These are phyloP conservation scores for Pachyrhizus erosus DNA, from an alignment of 306 rosid genomes.

Conservation along the genomic window DNA sequence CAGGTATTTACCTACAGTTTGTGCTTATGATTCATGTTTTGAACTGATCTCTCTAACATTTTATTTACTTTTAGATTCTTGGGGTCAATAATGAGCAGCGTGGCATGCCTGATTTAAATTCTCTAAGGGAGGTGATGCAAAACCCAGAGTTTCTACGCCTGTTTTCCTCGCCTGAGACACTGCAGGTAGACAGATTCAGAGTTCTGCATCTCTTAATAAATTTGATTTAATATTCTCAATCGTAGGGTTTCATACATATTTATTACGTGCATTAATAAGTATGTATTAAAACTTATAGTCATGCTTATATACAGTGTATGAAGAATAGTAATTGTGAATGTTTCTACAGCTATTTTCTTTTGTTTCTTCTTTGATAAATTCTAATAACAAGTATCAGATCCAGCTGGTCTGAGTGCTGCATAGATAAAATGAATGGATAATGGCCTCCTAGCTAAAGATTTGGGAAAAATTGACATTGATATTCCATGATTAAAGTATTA, in stretches of 20 bases:
- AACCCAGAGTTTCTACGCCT: constrained; percentile 81
- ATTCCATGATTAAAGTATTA: constrained; percentile 3
- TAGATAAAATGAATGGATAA: constrained; percentile 22
- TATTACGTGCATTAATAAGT: background rate
- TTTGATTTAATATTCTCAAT: constrained; percentile 18
- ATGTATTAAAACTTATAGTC: constrained; percentile 14
- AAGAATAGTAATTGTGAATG: constrained; percentile 18
- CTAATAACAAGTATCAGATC: background rate
- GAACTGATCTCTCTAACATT: constrained; percentile 38
- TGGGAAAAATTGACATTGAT: background rate
- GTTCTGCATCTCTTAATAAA: constrained; percentile 32
- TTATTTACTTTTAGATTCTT: constrained; percentile 57
- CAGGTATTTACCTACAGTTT: constrained; percentile 56
- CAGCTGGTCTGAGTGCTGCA: background rate
- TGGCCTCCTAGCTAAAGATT: constrained; percentile 28
- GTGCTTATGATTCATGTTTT: constrained; percentile 23
- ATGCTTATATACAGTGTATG: constrained; percentile 1
- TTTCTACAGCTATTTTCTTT: background rate
- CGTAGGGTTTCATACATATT: background rate
- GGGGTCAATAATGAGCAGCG: constrained; percentile 70
- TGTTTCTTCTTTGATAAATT: constrained; percentile 24
- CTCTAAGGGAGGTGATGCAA: constrained; percentile 90
- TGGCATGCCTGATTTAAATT: constrained; percentile 70
- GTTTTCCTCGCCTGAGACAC: constrained; percentile 83
- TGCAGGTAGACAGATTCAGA: constrained; percentile 68